Base-by-base conservation (phyloP, 208 protist species). In the Entamoeba moshkovskii region DNA sequence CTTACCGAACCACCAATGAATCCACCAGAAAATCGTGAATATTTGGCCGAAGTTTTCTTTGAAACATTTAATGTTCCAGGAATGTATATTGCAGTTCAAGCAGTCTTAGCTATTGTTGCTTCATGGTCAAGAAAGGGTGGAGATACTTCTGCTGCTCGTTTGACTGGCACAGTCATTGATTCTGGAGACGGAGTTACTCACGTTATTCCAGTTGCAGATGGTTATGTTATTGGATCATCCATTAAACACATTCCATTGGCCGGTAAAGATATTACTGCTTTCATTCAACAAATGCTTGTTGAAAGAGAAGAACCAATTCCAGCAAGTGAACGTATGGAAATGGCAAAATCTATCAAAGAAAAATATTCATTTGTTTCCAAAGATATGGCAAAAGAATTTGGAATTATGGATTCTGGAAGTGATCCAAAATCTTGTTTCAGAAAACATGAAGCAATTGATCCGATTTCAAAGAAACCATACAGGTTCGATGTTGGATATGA, bases 41-140 rank as follows among this genome's bases (percentile, higher is more conserved):
- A 97, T 92, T 98, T 97, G 1, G 98, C 98, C 29, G 98, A 99
- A 95, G 97, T 99, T 92, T 98, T 99, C 97, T 99, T 99, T 95
- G 98, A 99, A 95, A 99, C 98, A 5, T 99, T 99, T 95, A 99
- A 99, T 94, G 98, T 99, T 52, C 96, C 96, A 47, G 97, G 97
- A 45, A 96, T 99, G 42, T 98, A 98, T 95, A 98, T 99, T 95
- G 98, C 98, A 42, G 97, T 99, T 22, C 98, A 99, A 96, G 92
- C 93, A 38, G 66, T 93, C n/a, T 93, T 95, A 38, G n/a, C 94
- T 45, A 45, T 95, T 45, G n/a, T 42, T 33, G 92, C 94, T 15
- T 93, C 94, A 47, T 94, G 45, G 22, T 47, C 93, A 45, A 73
- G 59, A 73, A 73, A 73, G 22, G 29, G 3, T 92, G 18, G 42